These are phyloP conservation scores for Penicillium cosmopolitanum DNA, from an alignment of 495 filamentous ascomycete species.

Conservation along the genomic window DNA sequence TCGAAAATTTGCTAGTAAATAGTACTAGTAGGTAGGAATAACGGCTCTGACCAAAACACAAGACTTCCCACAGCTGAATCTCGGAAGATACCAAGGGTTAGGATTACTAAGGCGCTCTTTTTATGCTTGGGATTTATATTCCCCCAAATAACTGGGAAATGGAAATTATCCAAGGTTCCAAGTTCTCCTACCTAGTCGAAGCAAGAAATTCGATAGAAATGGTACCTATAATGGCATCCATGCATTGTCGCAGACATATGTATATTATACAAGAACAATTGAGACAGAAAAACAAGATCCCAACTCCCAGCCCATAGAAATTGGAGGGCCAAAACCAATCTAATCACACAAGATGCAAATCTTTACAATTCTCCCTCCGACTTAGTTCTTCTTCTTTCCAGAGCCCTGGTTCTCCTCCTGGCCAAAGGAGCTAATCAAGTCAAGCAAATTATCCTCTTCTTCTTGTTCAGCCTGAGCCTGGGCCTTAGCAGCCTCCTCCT, in stretches of 20 bases:
- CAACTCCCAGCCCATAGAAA: slow-evolving; percentile 25
- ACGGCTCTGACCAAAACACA: too few species aligned
- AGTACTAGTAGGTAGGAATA: too few species aligned
- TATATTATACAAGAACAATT: slow-evolving; percentile 34
- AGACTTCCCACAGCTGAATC: too few species aligned
- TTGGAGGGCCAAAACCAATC: slow-evolving; percentile 1
- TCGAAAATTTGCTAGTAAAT: too few species aligned
- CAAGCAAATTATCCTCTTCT: slow-evolving; percentile 63
- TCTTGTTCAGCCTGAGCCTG: slow-evolving; percentile 40
- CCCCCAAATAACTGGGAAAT: too few species aligned
- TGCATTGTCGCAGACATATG: slow-evolving; percentile 21
- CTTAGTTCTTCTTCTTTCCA: slow-evolving; percentile 39
- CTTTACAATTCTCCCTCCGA: neutral
- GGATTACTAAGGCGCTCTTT: too few species aligned
- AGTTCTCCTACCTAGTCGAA: too few species aligned
- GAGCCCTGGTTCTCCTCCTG: slow-evolving; percentile 38
- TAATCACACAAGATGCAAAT: slow-evolving; percentile 8
- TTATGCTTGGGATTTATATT: too few species aligned
- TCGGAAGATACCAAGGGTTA: too few species aligned
- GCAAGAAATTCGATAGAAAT: neutral
- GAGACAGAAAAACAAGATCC: slow-evolving; percentile 20
- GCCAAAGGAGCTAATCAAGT: slow-evolving; percentile 71
- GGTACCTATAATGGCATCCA: slow-evolving; percentile 6
- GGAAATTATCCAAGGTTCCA: too few species aligned
- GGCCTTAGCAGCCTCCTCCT: slow-evolving; percentile 36